Evolutionary conservation across 805 yeast genomes (phyloP), one percentile per base, ranked within the genome.

Genomic region (Zygosaccharomyces gambellarensis): DNA sequence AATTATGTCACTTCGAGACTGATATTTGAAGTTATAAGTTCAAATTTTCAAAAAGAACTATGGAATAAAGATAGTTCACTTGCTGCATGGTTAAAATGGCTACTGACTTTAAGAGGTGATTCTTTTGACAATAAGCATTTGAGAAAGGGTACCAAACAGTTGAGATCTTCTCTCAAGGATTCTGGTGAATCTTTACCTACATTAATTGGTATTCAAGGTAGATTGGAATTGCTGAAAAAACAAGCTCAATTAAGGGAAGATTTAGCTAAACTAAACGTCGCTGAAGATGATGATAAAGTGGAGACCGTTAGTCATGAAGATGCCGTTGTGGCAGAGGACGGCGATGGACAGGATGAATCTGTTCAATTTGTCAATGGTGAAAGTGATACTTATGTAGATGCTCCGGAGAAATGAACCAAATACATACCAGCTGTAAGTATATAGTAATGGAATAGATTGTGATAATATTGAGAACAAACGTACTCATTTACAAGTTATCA

Each of bases 181-280:
- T 48, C 83, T 79, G 29, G 73, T 78, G 65, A 76, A 76, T 52
- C 74, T 76, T 69, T 92, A 54, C 85, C 90, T 7, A 76, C 80
- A 36, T 72, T 92, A 45, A 70, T 90, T 23, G 82, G 94, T 1
- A 75, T 92, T 28, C 95, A 90, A 65, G 99, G 99, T 42, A 80
- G 94, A 55, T 72, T 92, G 42, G 86, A 84, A 60, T 75, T 92
- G 65, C 74, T 92, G 39, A 78, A 78, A 55, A 78, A 89, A 3
- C 98, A 92, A 69, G 75, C 88, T 9, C 76, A 79, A 49, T 70
- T 92, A 55, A 81, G 97, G 61, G 66, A 69, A 34, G 82, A 78
- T 39, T 69, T 77, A 59, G 63, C 71, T 43, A 72, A 66, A 48
- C 57, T 71, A 49, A 61, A 66, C 45, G 62, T 68, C n/a, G 65